These are phyloP conservation scores for Aspergillus olivimuriae DNA, from an alignment of 495 filamentous ascomycete species.

Conservation along the genomic window DNA sequence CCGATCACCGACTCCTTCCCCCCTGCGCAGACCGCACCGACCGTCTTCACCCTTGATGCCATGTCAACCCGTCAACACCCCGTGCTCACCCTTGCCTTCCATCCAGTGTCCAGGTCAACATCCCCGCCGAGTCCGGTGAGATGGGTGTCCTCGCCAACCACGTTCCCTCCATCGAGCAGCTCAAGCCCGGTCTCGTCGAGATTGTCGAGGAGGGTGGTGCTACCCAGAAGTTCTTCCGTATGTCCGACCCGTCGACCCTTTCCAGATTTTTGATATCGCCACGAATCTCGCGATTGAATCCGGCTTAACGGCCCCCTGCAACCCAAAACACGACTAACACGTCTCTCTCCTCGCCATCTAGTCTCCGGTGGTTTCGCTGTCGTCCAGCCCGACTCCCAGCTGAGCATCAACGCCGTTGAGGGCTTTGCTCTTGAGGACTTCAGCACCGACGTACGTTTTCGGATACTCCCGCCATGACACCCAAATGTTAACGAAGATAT, in stretches of 20 bases:
- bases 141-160: constrained; percentile 99
- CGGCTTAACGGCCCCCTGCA: not conserved
- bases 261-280: constrained; percentile 3
- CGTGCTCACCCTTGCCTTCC: constrained; percentile 33
- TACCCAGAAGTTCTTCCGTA: constrained; percentile 99
- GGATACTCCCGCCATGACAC: constrained; percentile 1
- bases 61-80: too few relatives aligned
- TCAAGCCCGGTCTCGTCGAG: constrained; percentile 93
- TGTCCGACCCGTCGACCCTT: constrained; percentile 33
- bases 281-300: constrained; percentile 3
- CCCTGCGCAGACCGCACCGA: not conserved
- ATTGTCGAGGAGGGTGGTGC: constrained; percentile 87
- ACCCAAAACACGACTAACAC: constrained; percentile 7
- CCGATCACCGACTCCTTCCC: not conserved
- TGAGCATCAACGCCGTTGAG: constrained; percentile 98
- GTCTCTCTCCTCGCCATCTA: constrained; percentile 32
- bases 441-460: constrained; percentile 63
- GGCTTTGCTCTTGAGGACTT: constrained; percentile 93
- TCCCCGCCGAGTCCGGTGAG: constrained; percentile 94
- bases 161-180: constrained; percentile 97
- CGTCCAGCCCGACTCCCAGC: constrained; percentile 87
- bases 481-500: not conserved
- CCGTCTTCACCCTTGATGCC: constrained; percentile 9
- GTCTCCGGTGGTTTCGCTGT: constrained; percentile 96
- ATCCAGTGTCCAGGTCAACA: constrained; percentile 91